Evolutionary conservation across 768 basidiomycete species (phyloP).

Genomic region (Lentinula detonsa): DNA sequence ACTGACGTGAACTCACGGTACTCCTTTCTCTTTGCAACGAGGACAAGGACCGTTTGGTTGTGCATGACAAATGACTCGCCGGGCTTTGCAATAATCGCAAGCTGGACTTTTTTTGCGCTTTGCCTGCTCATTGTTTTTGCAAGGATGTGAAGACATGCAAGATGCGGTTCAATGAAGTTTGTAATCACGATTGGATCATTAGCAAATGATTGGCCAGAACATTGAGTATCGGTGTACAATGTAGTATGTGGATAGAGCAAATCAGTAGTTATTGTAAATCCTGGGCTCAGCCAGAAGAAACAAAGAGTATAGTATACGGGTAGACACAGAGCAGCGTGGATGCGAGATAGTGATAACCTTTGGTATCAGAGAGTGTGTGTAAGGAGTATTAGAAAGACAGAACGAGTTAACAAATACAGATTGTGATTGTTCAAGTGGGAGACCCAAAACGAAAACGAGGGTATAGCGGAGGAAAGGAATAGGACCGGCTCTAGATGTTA

Average conservation of each 20-base stretch:
- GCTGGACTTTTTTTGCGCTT: too few species aligned
- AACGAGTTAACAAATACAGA: not conserved
- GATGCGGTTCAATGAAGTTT: too few species aligned
- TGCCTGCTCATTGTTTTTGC: not conserved
- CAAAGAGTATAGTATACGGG: not conserved
- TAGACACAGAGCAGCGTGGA: not conserved
- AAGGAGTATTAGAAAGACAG: not conserved
- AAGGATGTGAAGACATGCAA: too few species aligned
- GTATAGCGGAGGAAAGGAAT: not conserved
- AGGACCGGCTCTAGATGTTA: not conserved
- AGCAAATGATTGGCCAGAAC: too few species aligned
- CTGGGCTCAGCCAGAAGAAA: not conserved
- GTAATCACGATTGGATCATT: too few species aligned
- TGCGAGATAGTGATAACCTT: not conserved
- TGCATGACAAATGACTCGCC: slow-evolving; percentile 5
- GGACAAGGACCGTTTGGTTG: slow-evolving; percentile 8
- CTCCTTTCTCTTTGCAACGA: slow-evolving; percentile 6
- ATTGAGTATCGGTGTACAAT: not conserved
- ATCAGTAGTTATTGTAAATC: not conserved
- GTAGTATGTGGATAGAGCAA: not conserved
- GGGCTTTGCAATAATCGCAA: slow-evolving; percentile 7
- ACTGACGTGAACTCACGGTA: slow-evolving; percentile 3
- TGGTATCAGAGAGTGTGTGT: too few species aligned
- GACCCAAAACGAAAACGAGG: not conserved
- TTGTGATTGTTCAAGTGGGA: not conserved